Base-by-base conservation (phyloP, 1,284 basidiomycete genomes). In the Cutaneotrichosporon arboriforme region DNA sequence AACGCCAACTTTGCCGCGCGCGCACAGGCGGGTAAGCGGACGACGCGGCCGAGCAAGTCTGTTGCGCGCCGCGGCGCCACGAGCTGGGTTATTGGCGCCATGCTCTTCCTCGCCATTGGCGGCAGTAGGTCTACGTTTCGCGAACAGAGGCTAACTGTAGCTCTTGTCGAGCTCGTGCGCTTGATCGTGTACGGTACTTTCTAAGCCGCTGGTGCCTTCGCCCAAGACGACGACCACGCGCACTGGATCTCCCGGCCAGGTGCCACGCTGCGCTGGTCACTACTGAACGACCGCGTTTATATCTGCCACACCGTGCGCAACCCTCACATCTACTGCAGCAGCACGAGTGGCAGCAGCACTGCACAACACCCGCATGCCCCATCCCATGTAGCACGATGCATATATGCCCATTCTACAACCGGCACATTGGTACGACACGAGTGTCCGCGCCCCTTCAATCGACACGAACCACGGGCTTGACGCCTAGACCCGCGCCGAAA, bases 1-100 rank as follows among this genome's bases (percentile, higher is more conserved):
- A 73, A 73, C 55, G 70, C 70, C 45, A 69, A 71, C 54, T 72
- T 73, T 49, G 66, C 62, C 31, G 62, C 65, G 7, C 58, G 72
- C 35, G 69, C 72, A 9, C 58, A 64, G 49, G 67, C 68, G 5
- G 72, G 72, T 7, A 73, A 71, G 55, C 54, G 55, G 31, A 73
- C 72, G 31, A 59, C 61, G 7, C 44, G 68, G 49, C 70, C 72
- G 17, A 65, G 69, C 13, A 48, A 62, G 34, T 62, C 66, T 22
- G 53, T 53, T 3, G 59, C 63, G 39, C 62, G 59, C 43, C 49
- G 66, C 23, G 63, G 61, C 41, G 62, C 65, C 13, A 63, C 54
- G 3, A 63, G 61, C 18, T 72, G 69, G 68, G 63, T 73, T 0
- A 49, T 73, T 53, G 59, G 67, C 15, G 66, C 46, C 9, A 68